Conservation (phyloP, 2,329 filamentous ascomycete species). For the Diaporthe ampelina region DNA sequence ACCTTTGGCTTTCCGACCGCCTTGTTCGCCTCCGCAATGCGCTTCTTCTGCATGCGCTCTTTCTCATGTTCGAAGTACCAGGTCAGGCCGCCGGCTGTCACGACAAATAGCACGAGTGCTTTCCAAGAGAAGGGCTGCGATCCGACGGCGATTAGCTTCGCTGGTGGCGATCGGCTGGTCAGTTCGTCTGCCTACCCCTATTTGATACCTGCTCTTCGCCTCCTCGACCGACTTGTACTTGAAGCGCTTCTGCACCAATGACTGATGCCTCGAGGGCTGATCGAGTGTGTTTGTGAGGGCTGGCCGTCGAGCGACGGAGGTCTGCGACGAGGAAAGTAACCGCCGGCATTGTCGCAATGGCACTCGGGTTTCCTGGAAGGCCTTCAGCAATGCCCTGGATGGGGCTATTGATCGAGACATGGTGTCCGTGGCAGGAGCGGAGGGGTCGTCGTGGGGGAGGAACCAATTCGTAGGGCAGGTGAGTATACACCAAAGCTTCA, state of each 20-base stretch:
- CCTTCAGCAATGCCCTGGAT: conserved; percentile 53
- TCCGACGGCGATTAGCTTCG: conserved; percentile 37
- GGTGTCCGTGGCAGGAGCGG: conserved; percentile 14
- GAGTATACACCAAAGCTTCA: neutral
- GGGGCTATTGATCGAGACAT: conserved; percentile 58
- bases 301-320: conserved; percentile 43
- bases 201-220: conserved; percentile 70
- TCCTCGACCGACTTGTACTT: conserved; percentile 70
- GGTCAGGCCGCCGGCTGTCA: conserved; percentile 81
- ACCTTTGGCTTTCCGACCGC: conserved; percentile 94
- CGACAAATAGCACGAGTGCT: conserved; percentile 87
- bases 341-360: conserved; percentile 57
- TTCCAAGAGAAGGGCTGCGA: conserved; percentile 91
- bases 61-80: conserved; percentile 97
- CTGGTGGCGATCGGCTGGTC: neutral
- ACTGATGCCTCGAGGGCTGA: conserved; percentile 44
- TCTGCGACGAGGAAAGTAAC: conserved; percentile 55
- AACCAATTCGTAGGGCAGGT: neutral
- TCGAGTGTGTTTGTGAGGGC: conserved; percentile 41
- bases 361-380: conserved; percentile 47
- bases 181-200: conserved; percentile 60
- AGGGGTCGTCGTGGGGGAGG: neutral
- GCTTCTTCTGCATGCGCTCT: conserved; percentile 87
- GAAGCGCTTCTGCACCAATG: conserved; percentile 54
- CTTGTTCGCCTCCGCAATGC: conserved; percentile 92